Percentiles rank a stretch among this genome's conserved stretches.
Evolutionary conservation across 2,329 filamentous ascomycete species (phyloP).

Genomic region (Lecanosticta acicola): DNA sequence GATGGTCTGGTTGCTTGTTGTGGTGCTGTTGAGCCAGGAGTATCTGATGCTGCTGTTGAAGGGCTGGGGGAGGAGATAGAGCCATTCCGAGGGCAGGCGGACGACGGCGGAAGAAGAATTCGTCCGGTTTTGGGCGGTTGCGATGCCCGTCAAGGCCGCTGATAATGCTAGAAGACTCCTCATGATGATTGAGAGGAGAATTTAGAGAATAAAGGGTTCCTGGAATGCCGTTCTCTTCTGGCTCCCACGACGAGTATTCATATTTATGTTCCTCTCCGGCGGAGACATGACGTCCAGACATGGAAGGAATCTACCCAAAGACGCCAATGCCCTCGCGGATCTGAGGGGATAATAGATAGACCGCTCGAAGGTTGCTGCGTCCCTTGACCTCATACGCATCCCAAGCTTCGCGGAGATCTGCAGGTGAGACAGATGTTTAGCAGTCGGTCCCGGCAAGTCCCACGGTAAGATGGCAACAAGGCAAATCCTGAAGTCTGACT

Average conservation of each 20-base stretch:
- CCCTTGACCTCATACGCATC: too few relatives aligned
- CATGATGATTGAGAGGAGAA: background rate
- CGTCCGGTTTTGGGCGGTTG: background rate
- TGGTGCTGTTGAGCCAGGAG: conserved; percentile 3
- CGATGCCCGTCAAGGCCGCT: background rate
- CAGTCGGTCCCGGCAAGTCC: background rate
- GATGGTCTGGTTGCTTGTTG: conserved; percentile 2
- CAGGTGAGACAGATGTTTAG: background rate
- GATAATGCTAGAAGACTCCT: background rate
- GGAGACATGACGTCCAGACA: too few relatives aligned
- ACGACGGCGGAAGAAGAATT: background rate
- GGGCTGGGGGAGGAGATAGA: conserved; percentile 2
- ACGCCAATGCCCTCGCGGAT: too few relatives aligned
- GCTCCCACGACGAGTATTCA: too few relatives aligned
- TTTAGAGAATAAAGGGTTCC: background rate
- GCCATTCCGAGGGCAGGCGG: conserved; percentile 2
- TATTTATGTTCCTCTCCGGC: too few relatives aligned
- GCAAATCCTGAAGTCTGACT: background rate
- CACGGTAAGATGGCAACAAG: background rate
- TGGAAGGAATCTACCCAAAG: too few relatives aligned
- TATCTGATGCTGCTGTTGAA: conserved; percentile 4
- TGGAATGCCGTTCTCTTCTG: too few relatives aligned
- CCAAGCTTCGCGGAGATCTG: background rate
- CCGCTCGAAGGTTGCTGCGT: too few relatives aligned
- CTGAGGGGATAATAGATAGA: too few relatives aligned